Evolutionary conservation across 2,329 filamentous ascomycete genomes (phyloP).

Genomic region (Dryadomyces sulphureus): DNA sequence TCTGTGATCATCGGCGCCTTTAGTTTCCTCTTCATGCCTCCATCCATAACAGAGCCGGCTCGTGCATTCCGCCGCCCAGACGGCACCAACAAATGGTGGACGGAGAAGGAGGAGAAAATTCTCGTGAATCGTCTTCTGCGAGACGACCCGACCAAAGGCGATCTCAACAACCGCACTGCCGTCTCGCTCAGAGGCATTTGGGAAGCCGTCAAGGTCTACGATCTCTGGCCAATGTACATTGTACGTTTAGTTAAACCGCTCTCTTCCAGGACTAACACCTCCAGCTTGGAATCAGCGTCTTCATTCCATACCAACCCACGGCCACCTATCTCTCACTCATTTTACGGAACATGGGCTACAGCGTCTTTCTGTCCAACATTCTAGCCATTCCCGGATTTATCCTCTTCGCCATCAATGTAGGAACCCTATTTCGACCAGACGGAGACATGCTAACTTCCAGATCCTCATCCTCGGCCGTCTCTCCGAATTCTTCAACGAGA

Average conservation of each 20-base stretch:
- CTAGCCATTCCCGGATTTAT: slow-evolving; percentile 32
- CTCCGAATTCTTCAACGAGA: too few species aligned
- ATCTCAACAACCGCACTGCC: slow-evolving; percentile 43
- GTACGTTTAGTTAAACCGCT: slow-evolving; percentile 45
- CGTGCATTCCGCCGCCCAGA: slow-evolving; percentile 25
- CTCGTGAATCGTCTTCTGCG: slow-evolving; percentile 41
- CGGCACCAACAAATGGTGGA: slow-evolving; percentile 43
- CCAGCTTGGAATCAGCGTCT: slow-evolving; percentile 30
- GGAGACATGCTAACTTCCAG: slow-evolving; percentile 11
- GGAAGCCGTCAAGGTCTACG: slow-evolving; percentile 8
- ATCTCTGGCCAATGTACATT: slow-evolving; percentile 22
- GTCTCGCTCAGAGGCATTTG: slow-evolving; percentile 24
- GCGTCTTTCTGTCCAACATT: slow-evolving; percentile 45
- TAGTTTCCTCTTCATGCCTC: slow-evolving; percentile 39
- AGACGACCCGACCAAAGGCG: slow-evolving; percentile 41
- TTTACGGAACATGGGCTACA: slow-evolving; percentile 40
- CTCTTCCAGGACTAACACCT: slow-evolving; percentile 27
- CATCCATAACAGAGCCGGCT: slow-evolving; percentile 10
- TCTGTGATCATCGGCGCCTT: slow-evolving; percentile 32
- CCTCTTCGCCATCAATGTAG: slow-evolving; percentile 3
- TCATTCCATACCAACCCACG: slow-evolving; percentile 35
- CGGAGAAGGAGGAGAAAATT: slow-evolving; percentile 37
- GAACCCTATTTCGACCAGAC: background rate
- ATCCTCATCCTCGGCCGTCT: slow-evolving; percentile 14
- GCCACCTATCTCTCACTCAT: slow-evolving; percentile 42